phyloP scores from a whole-genome alignment of 805 yeast genomes.

The Candida germanica region DNA sequence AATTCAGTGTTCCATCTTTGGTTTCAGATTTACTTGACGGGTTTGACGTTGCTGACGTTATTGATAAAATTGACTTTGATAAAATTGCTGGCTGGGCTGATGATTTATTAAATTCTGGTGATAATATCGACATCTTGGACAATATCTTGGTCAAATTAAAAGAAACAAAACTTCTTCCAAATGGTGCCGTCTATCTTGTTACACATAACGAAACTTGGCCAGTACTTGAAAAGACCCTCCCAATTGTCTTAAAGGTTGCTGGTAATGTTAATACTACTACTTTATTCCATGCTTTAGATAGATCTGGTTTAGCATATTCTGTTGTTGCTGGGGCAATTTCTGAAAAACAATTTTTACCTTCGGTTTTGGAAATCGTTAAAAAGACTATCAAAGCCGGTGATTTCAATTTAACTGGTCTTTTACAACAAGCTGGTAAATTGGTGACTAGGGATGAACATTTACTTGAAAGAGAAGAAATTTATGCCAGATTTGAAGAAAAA shows the following conservation, averaged over 20 bases:
- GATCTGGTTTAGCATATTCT: constrained; percentile 27
- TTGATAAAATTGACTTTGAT: constrained; percentile 16
- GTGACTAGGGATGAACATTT: constrained; percentile 6
- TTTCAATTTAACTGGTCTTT: constrained; percentile 13
- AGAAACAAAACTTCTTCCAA: constrained; percentile 23
- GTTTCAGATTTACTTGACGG: constrained; percentile 16
- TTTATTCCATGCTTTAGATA: constrained; percentile 26
- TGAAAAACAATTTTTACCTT: constrained; percentile 23
- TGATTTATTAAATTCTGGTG: constrained; percentile 19
- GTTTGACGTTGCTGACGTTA: constrained; percentile 17
- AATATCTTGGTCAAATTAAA: constrained; percentile 21
- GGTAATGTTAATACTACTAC: constrained; percentile 21
- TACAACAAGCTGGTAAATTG: constrained; percentile 14
- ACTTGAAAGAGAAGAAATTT: constrained; percentile 9
- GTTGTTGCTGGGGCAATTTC: constrained; percentile 22
- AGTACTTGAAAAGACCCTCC: constrained; percentile 16
- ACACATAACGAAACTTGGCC: constrained; percentile 21
- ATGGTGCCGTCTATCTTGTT: constrained; percentile 20
- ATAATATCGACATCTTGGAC: constrained; percentile 21
- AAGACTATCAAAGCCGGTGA: constrained; percentile 19
- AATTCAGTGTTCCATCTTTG: constrained; percentile 12
- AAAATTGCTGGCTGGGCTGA: constrained; percentile 28
- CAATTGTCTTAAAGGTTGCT: constrained; percentile 14
- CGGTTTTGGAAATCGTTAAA: constrained; percentile 18
- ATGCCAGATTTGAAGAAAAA: constrained; percentile 5